Percentiles rank a stretch among this genome's conserved stretches.
phyloP scores from a whole-genome alignment of 352 stramenopile species.

The Phytophthora pinifolia region DNA sequence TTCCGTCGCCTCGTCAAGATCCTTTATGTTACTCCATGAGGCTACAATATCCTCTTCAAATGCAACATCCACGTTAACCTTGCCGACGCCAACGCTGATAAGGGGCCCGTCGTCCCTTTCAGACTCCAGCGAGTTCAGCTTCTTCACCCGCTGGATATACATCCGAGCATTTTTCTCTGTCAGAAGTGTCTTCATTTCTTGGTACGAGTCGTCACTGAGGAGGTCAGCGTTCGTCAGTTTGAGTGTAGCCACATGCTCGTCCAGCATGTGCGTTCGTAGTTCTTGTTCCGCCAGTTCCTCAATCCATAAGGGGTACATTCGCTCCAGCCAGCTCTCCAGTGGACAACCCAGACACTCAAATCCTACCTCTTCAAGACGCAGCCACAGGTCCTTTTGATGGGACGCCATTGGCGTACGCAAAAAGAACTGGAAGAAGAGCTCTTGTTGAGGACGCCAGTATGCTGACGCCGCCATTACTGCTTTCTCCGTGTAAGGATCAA shows the following conservation, averaged over 20 bases:
- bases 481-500: constrained; percentile 35
- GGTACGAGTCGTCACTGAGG: constrained; percentile 30
- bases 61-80: constrained; percentile 32
- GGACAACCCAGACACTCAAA: constrained; percentile 51
- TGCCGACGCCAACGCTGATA: constrained; percentile 33
- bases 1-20: constrained; percentile 51
- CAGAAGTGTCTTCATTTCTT: constrained; percentile 53
- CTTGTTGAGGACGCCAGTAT: constrained; percentile 65
- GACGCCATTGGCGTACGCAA: constrained; percentile 36
- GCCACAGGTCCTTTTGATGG: constrained; percentile 44
- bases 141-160: constrained; percentile 63
- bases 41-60: constrained; percentile 42
- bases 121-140: constrained; percentile 14
- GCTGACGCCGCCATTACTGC: constrained; percentile 24
- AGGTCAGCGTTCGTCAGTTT: constrained; percentile 60
- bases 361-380: constrained; percentile 44
- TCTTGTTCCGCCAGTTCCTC: constrained; percentile 69
- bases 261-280: constrained; percentile 52
- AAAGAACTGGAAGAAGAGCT: constrained; percentile 68
- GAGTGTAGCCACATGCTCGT: constrained; percentile 60
- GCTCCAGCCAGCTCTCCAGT: constrained; percentile 70
- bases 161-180: constrained; percentile 59
- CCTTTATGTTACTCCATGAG: constrained; percentile 30
- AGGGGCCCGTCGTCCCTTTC: constrained; percentile 21
- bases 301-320: constrained; percentile 73